Evolutionary conservation across 148 eudicot species (phyloP).

Genomic region (Pharnaceum exiguum): DNA sequence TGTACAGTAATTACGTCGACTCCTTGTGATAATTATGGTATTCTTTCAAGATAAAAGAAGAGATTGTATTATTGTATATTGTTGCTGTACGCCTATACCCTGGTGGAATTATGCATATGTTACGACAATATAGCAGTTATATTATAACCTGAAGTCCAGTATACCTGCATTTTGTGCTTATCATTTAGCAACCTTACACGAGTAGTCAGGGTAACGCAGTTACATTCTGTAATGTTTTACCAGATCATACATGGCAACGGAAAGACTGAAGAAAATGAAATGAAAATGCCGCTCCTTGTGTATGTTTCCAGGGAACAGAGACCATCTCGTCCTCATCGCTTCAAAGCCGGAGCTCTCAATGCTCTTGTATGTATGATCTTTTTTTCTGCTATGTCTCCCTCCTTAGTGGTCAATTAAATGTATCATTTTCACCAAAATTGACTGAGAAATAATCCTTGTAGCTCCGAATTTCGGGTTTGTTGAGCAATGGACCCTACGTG

Average conservation of each 20-base stretch:
- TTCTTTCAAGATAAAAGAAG: too few relatives aligned
- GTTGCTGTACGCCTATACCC: too few relatives aligned
- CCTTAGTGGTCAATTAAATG: neutral
- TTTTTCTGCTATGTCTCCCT: too few relatives aligned
- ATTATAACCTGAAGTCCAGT: too few relatives aligned
- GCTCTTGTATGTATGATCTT: constrained; percentile 36
- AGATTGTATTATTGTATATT: too few relatives aligned
- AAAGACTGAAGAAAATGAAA: constrained; percentile 10
- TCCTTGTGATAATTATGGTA: too few relatives aligned
- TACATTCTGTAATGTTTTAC: neutral
- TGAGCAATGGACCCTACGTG: constrained; percentile 48
- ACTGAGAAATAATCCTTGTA: neutral
- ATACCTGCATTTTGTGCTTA: too few relatives aligned
- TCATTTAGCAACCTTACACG: too few relatives aligned
- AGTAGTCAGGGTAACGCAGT: too few relatives aligned
- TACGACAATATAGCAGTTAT: too few relatives aligned
- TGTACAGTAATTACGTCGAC: too few relatives aligned
- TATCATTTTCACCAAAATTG: neutral
- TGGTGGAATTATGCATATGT: too few relatives aligned
- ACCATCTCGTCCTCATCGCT: constrained; percentile 53
- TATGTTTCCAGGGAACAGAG: constrained; percentile 59
- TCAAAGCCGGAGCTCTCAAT: constrained; percentile 68
- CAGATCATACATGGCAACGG: constrained; percentile 24
- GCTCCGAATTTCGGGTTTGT: constrained; percentile 42
- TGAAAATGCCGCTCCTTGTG: constrained; percentile 50